Base-by-base conservation (phyloP, 352 stramenopile genomes). In the Heterotrichella gracilis region DNA sequence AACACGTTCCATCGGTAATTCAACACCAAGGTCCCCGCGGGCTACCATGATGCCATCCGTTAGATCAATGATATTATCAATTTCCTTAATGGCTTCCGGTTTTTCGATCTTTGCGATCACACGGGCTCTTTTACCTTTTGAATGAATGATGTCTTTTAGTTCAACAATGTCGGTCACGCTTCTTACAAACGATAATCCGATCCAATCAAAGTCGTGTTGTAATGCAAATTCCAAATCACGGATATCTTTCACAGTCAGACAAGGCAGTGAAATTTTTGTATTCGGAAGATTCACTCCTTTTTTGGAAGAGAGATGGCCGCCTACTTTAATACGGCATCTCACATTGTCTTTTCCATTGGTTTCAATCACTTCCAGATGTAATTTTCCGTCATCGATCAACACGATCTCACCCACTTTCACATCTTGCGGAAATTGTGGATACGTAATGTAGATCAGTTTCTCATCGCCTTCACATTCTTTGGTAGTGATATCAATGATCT, bases 51-150 rank as follows among this genome's bases (percentile, higher is more conserved):
- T 91, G 21, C 86, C 87, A 78, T 95, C 87, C 25, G 82, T 84
- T 19, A 85, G 87, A n/a, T 87, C 79, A 24, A 95, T 79, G 74
- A 95, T 94, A 74, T 85, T 82, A 69, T 94, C 85, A 79, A 95
- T 95, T 79, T 95, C 92, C 70, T 82, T 74, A 13, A 85, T 75
- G 22, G 79, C 80, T 71, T 93, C 83, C 20, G 92, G 78, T 78
- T 91, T 94, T 77, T 96, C 88, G 74, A 96, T 92, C 77, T 96
- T 96, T 66, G 82, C 86, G 75, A 95, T 94, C 70, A 95, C 87
- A 75, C 92, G 84, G 19, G 85, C 84, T 79, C 83, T 87, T 78
- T 32, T 76, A 40, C 3, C 67, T 74, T n/a, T 9, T 9, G 9
- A 67, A 73, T 79, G 78, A 68, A 93, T 75, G 64, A 85, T 87